These are phyloP conservation scores for Aspergillus texensis DNA, from an alignment of 2,329 filamentous ascomycete genomes.

Conservation along the genomic window DNA sequence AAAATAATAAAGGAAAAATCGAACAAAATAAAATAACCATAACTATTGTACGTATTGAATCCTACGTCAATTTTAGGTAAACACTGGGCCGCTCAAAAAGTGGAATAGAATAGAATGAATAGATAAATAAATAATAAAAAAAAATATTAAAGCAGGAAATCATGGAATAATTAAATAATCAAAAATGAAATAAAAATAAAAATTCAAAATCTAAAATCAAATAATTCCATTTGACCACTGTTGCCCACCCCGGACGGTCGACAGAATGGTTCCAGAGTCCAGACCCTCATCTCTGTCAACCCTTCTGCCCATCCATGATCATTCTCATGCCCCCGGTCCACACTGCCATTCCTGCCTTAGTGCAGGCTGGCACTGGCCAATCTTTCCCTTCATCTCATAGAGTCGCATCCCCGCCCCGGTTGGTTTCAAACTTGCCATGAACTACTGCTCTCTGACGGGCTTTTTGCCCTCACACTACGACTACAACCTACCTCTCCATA, in stretches of 20 bases:
- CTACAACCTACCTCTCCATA: slow-evolving; percentile 1
- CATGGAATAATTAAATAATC: neutral
- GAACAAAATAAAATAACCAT: neutral
- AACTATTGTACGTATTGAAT: neutral
- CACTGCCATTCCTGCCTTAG: slow-evolving; percentile 2
- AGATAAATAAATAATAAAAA: neutral
- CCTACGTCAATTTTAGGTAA: neutral
- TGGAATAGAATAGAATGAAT: neutral
- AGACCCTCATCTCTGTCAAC: slow-evolving; percentile 3
- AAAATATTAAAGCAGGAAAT: neutral
- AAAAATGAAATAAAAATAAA: neutral
- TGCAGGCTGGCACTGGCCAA: slow-evolving; percentile 1
- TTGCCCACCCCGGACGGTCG: neutral
- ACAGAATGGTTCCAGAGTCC: slow-evolving; percentile 1
- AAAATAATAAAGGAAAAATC: neutral
- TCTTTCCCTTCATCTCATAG: slow-evolving; percentile 1
- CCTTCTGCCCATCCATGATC: slow-evolving; percentile 1
- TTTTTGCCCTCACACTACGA: slow-evolving; percentile 1
- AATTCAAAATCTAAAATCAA: neutral
- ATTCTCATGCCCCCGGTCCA: slow-evolving; percentile 3
- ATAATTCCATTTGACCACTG: neutral
- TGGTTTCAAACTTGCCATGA: slow-evolving; percentile 6
- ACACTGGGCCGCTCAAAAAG: neutral
- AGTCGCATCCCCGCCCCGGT: neutral
- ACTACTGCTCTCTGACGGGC: slow-evolving; percentile 33